These are phyloP conservation scores for Cardamine resedifolia DNA, from an alignment of 345 rosid genomes.

Conservation along the genomic window DNA sequence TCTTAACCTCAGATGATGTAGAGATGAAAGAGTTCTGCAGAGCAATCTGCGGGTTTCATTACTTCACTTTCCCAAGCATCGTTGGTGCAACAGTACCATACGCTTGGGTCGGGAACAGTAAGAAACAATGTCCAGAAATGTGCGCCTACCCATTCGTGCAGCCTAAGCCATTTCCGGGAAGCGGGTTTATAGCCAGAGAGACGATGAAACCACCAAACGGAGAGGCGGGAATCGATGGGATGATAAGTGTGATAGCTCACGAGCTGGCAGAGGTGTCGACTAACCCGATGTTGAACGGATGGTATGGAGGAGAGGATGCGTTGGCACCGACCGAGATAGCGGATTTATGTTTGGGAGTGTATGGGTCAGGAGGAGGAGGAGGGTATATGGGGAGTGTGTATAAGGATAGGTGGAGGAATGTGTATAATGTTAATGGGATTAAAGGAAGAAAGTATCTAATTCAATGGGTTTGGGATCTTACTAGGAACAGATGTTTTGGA, in stretches of 20 bases:
- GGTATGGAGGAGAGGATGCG: constrained; percentile 96
- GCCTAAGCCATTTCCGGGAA: constrained; percentile 59
- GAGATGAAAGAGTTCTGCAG: constrained; percentile 93
- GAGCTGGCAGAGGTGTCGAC: constrained; percentile 92
- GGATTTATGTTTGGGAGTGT: constrained; percentile 89
- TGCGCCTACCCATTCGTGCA: constrained; percentile 93
- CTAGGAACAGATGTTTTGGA: constrained; percentile 74
- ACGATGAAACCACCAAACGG: constrained; percentile 74
- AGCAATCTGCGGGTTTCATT: constrained; percentile 93
- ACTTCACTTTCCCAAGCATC: constrained; percentile 85
- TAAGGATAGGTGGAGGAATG: constrained; percentile 63
- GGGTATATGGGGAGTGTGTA: constrained; percentile 79
- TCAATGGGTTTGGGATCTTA: constrained; percentile 96
- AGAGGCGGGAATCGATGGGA: constrained; percentile 89
- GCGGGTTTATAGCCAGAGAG: constrained; percentile 39
- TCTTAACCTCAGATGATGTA: constrained; percentile 80
- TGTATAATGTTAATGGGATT: constrained; percentile 81
- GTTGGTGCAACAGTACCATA: constrained; percentile 92
- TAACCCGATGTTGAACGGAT: constrained; percentile 90
- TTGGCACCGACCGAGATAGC: constrained; percentile 83
- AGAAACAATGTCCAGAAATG: constrained; percentile 70
- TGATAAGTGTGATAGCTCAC: constrained; percentile 93
- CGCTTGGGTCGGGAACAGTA: constrained; percentile 92
- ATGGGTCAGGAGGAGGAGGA: constrained; percentile 97
- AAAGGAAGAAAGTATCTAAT: constrained; percentile 69